Percentiles rank a stretch among this genome's conserved stretches.
phyloP scores from a whole-genome alignment of 208 protist species.

The Trypanosoma vivax region DNA sequence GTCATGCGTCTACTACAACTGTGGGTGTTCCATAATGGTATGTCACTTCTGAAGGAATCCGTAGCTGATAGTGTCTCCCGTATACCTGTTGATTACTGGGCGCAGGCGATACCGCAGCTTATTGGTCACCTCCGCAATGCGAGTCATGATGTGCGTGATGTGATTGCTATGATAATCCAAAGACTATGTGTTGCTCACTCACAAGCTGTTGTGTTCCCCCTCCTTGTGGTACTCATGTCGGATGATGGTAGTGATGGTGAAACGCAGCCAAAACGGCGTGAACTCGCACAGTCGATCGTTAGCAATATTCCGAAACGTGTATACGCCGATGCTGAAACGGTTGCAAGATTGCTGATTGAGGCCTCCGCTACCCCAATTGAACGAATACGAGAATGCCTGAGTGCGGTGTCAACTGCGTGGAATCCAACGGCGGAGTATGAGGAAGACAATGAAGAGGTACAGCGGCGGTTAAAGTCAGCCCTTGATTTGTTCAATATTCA shows the following conservation, averaged over 20 bases:
- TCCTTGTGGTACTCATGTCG: conserved; percentile 95
- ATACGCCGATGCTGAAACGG: conserved; percentile 70
- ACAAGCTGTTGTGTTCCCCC: conserved; percentile 98
- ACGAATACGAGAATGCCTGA: conserved; percentile 83
- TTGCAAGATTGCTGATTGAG: conserved; percentile 76
- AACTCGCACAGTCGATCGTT: conserved; percentile 70
- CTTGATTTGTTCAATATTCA: conserved; percentile 81
- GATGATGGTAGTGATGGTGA: conserved; percentile 31
- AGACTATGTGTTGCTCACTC: conserved; percentile 95
- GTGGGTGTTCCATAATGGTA: conserved; percentile 95
- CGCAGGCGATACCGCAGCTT: conserved; percentile 98
- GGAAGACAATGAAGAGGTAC: conserved; percentile 81
- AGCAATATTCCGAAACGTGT: conserved; percentile 82
- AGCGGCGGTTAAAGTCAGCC: conserved; percentile 49
- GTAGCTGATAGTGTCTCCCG: conserved; percentile 91
- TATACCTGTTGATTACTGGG: conserved; percentile 97
- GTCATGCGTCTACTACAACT: conserved; percentile 97
- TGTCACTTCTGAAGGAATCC: conserved; percentile 79
- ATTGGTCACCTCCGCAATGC: conserved; percentile 96
- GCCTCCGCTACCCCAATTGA: conserved; percentile 88
- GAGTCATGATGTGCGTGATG: conserved; percentile 82
- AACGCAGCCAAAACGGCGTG: conserved; percentile 37
- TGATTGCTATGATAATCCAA: conserved; percentile 93
- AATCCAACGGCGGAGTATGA: conserved; percentile 89
- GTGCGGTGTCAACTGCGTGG: conserved; percentile 79